Base-by-base conservation (phyloP, 2,329 filamentous ascomycete species). In the Fusarium tanahbumbuense region DNA sequence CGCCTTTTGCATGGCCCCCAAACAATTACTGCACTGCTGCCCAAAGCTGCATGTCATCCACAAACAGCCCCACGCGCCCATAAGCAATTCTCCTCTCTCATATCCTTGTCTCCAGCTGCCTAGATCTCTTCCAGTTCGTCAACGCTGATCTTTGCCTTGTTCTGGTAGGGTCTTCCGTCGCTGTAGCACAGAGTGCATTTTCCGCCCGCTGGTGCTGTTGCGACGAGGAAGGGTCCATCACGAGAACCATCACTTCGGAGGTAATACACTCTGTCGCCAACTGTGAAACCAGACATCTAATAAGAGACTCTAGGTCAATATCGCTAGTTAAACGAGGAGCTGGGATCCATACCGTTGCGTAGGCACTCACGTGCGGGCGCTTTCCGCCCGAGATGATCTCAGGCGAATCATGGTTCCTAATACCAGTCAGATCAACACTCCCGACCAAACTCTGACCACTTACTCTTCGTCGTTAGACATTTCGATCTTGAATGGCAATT, bases 191-290 rank as follows among this genome's bases (percentile, higher is more conserved):
- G 58, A 1, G n/a, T 41, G 12, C 58, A 64, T 5, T 40, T 42
- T 11, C 49, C 49, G 22, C 16, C 20, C 3, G 3, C 23, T 5
- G 58, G 60, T 3, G 60, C 37, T 11, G 49, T 64, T 27, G 44
- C 58, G 18, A 64, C 44, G 1, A 63, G 8, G 11, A 49, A 64
- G 1, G 60, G 60, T 6, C 60, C 49, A 25, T 64, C 60, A 2
- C 37, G 40, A n/a, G 44, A 40, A 3, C 60, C 60, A 11, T 62
- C 15, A 1, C 25, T 22, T 22, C 44, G 61, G 13, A 56, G 20
- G 16, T 62, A 20, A 12, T 62, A 64, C 8, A 64, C 60, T 6
- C 34, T 48, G 7, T 64, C 57, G 5, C 57, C 57, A 7, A 41
- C 58, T 5, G 1, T 56, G 9, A 64, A 55, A 2, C 7, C 32